Base-by-base conservation (phyloP, 345 rosid genomes). In the Gossypium bickii region DNA sequence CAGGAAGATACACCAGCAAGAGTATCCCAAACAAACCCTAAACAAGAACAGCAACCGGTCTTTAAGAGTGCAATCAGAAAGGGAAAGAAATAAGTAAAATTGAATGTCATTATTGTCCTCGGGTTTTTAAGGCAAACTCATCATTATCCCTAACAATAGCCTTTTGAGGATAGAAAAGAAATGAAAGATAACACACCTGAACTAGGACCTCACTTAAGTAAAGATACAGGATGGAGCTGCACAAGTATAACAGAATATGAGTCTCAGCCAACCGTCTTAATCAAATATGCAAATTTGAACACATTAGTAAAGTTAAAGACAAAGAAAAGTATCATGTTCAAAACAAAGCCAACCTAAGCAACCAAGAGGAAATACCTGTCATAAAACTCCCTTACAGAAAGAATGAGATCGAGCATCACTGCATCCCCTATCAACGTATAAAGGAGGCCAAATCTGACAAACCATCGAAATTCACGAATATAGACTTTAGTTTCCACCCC, bases 11-110 rank as follows among this genome's bases (percentile, higher is more conserved):
- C 70, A 88, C 88, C 76, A 93, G 81, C 82, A 93, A 74, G 78
- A 95, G 94, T 29, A 86, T 49, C 78, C 97, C 98, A 88, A 93
- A 91, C 83, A 92, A 79, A 81, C 80, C 98, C 99, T 95, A 83
- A 59, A 80, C 43, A 62, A 81, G 27, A 78, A 70, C 48, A 75
- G 76, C 12, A 72, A n/a, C 57, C 67, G 15, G 64, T 17, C 57
- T 25, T 77, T 70, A 22, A 57, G 9, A 74, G 53, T 68, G 22
- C 10, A 74, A 70, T 48, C 11, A 4, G 17, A 44, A 66, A 53
- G 44, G 13, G 20, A 73, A 68, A 65, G 47, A 29, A 51, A 74
- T 7, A 29, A 62, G 20, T 47, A 18, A 75, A 49, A 17, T 34
- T 59, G 52, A 78, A 51, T 25, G 59, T 69, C 27, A 71, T 71